These are phyloP conservation scores for Cubamyces lactineus DNA, from an alignment of 768 basidiomycete genomes.

Conservation along the genomic window DNA sequence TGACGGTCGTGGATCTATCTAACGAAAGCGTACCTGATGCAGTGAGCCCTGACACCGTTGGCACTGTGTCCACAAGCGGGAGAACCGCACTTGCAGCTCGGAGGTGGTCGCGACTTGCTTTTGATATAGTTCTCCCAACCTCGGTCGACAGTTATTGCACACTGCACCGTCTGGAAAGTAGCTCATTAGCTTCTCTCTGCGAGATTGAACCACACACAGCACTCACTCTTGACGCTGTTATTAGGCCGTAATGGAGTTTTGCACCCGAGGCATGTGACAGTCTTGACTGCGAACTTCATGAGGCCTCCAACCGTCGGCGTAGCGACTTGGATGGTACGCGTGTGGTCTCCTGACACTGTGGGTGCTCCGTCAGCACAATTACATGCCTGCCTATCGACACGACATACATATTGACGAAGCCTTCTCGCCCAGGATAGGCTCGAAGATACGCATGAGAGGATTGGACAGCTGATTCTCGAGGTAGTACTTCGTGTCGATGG, in stretches of 20 bases:
- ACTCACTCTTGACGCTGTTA: slow-evolving; percentile 73
- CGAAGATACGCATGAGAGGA: slow-evolving; percentile 96
- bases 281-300: slow-evolving; percentile 99
- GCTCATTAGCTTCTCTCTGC: not conserved
- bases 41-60: slow-evolving; percentile 98
- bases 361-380: not conserved
- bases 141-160: slow-evolving; percentile 89
- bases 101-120: slow-evolving; percentile 80
- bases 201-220: not conserved
- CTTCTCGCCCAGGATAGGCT: slow-evolving; percentile 94
- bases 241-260: slow-evolving; percentile 82
- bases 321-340: slow-evolving; percentile 92
- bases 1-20: slow-evolving; percentile 17
- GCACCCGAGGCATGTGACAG: slow-evolving; percentile 92
- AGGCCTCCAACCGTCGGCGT: slow-evolving; percentile 95
- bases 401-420: slow-evolving; percentile 78
- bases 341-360: slow-evolving; percentile 94
- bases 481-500: slow-evolving; percentile 98
- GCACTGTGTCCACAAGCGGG: slow-evolving; percentile 97
- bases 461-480: slow-evolving; percentile 98
- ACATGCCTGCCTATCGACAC: not conserved
- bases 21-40: slow-evolving; percentile 66
- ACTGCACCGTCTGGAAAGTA: slow-evolving; percentile 76
- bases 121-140: slow-evolving; percentile 88
- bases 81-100: slow-evolving; percentile 85